Evolutionary conservation across 768 basidiomycete species (phyloP).

Genomic region (Collybia nuda): DNA sequence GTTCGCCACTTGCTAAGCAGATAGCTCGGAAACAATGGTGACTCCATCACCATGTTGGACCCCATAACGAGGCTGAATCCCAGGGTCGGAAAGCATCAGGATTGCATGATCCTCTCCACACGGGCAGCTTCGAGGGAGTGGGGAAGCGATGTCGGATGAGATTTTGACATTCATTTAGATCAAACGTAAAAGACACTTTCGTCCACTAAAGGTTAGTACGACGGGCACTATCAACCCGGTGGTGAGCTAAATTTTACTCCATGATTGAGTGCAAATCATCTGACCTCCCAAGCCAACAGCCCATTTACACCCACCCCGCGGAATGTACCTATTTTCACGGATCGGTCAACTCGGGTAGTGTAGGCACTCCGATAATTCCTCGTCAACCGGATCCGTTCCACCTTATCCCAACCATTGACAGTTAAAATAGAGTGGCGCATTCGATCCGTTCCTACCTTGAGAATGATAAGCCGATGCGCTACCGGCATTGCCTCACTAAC

Average conservation of each 20-base stretch:
- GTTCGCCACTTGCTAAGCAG: not conserved
- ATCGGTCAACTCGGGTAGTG: too few relatives aligned
- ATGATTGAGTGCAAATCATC: too few relatives aligned
- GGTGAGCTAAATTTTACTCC: too few relatives aligned
- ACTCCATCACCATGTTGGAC: not conserved
- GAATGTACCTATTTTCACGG: too few relatives aligned
- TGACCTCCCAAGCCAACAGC: too few relatives aligned
- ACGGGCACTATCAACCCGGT: too few relatives aligned
- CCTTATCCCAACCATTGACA: not conserved
- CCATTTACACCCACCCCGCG: too few relatives aligned
- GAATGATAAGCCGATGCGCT: not conserved
- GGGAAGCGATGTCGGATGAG: not conserved
- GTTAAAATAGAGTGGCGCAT: slow-evolving; percentile 4
- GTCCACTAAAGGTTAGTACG: too few relatives aligned
- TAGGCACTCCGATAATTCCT: not conserved
- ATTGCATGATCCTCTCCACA: not conserved
- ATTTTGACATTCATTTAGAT: too few relatives aligned
- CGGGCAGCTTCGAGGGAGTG: not conserved
- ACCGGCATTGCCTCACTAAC: too few relatives aligned
- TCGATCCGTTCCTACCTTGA: not conserved
- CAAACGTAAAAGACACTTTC: too few relatives aligned
- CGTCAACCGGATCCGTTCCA: not conserved
- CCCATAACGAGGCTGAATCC: not conserved
- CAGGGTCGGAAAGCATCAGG: not conserved
- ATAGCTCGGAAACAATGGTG: not conserved